Evolutionary conservation across 768 basidiomycete genomes (phyloP).

Genomic region (Amanita exitialis): DNA sequence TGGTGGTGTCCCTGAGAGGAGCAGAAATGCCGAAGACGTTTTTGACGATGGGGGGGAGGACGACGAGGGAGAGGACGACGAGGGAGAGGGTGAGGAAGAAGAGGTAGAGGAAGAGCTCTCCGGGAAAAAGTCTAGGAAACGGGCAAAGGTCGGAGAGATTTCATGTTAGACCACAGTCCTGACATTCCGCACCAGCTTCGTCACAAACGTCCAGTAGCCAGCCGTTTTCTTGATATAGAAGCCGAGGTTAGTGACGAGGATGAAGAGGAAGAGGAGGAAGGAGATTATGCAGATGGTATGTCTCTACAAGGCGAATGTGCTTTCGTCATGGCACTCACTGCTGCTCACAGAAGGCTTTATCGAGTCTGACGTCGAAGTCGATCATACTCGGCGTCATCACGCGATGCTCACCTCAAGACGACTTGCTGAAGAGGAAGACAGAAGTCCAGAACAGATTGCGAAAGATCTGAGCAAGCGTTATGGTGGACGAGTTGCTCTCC

Average conservation of each 20-base stretch:
- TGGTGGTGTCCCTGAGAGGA: slow-evolving; percentile 24
- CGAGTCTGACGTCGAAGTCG: slow-evolving; percentile 59
- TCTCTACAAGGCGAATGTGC: slow-evolving; percentile 2
- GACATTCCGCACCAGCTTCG: slow-evolving; percentile 33
- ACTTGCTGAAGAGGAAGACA: slow-evolving; percentile 64
- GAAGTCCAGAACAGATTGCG: slow-evolving; percentile 79
- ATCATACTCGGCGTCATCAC: slow-evolving; percentile 54
- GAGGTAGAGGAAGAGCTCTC: slow-evolving; percentile 48
- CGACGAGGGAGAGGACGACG: slow-evolving; percentile 26
- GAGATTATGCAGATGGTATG: slow-evolving; percentile 53
- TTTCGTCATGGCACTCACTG: slow-evolving; percentile 7
- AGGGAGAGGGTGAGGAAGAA: slow-evolving; percentile 38
- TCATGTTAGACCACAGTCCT: slow-evolving; percentile 1
- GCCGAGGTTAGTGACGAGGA: slow-evolving; percentile 97
- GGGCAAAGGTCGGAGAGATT: slow-evolving; percentile 41
- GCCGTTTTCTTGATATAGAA: slow-evolving; percentile 91
- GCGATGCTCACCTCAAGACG: slow-evolving; percentile 58
- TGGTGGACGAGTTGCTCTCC: slow-evolving; percentile 49
- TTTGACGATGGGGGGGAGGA: slow-evolving; percentile 29
- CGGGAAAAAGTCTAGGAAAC: slow-evolving; percentile 42
- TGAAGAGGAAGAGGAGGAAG: slow-evolving; percentile 82
- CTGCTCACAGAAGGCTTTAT: slow-evolving; percentile 54
- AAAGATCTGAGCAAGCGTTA: slow-evolving; percentile 75
- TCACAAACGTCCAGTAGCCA: slow-evolving; percentile 54
- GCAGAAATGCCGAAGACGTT: slow-evolving; percentile 19